These are phyloP conservation scores for Ophiostoma sp. DNA, from an alignment of 2,329 filamentous ascomycete genomes.

Conservation along the genomic window DNA sequence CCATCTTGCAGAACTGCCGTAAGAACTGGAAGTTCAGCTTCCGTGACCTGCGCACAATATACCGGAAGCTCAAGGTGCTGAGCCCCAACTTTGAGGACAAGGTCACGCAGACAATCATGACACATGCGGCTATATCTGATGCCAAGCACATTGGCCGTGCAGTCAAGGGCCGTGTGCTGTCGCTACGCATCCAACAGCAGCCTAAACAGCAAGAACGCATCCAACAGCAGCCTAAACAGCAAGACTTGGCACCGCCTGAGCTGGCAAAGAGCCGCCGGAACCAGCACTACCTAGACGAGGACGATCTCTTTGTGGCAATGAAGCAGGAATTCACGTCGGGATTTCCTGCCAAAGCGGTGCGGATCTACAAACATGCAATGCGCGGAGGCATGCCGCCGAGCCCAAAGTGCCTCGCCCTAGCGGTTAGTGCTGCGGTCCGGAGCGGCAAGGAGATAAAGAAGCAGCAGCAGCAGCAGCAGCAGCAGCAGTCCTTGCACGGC, in stretches of 20 bases:
- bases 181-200: conserved; percentile 26
- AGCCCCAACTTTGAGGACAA: conserved; percentile 34
- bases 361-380: conserved; percentile 38
- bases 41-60: conserved; percentile 34
- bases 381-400: conserved; percentile 36
- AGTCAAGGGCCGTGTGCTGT: conserved; percentile 28
- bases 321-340: conserved; percentile 35
- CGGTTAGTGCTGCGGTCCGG: conserved; percentile 41
- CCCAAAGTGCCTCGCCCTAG: conserved; percentile 42
- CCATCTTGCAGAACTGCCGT: conserved; percentile 37
- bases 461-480: background rate
- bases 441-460: conserved; percentile 27
- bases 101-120: conserved; percentile 33
- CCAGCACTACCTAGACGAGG: conserved; percentile 26
- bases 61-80: conserved; percentile 33
- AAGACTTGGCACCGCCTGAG: conserved; percentile 25
- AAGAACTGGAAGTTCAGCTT: conserved; percentile 38
- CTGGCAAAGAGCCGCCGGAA: background rate
- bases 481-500: background rate
- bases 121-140: conserved; percentile 34
- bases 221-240: background rate
- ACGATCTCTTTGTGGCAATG: conserved; percentile 39
- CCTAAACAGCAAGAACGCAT: conserved; percentile 20
- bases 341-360: conserved; percentile 33
- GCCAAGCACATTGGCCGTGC: conserved; percentile 26